Percentiles rank a stretch among this genome's conserved stretches.
These are phyloP conservation scores for Larix kaempferi DNA, from an alignment of 75 land plant genomes.

Conservation along the genomic window DNA sequence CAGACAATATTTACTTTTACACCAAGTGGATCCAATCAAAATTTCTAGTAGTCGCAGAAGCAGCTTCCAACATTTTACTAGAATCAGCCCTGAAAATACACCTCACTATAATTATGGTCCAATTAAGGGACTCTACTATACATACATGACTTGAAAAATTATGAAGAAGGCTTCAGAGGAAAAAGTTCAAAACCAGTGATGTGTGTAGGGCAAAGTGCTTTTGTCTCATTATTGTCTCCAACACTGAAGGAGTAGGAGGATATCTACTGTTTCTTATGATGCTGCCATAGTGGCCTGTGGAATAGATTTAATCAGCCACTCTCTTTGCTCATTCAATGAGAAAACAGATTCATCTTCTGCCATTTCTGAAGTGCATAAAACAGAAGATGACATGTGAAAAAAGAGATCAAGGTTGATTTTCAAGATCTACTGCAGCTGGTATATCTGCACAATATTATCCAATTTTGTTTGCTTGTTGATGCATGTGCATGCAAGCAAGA, in stretches of 20 bases:
- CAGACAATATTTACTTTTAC: neutral
- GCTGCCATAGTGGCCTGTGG: constrained; percentile 23
- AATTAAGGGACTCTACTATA: neutral
- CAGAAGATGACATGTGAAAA: constrained; percentile 3
- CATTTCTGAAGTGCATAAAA: neutral
- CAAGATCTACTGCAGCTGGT: neutral
- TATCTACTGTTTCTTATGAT: constrained; percentile 27
- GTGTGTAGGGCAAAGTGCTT: neutral
- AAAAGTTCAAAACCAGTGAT: neutral
- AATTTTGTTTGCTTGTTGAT: neutral
- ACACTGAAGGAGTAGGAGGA: constrained; percentile 25
- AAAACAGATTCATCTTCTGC: neutral
- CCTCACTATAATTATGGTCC: neutral
- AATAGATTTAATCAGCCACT: constrained; percentile 26
- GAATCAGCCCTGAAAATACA: neutral
- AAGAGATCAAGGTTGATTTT: neutral
- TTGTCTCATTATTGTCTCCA: constrained; percentile 15
- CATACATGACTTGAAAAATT: neutral
- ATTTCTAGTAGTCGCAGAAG: neutral
- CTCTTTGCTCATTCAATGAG: constrained; percentile 3
- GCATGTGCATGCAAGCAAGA: no score
- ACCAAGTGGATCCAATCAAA: neutral
- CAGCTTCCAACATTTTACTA: neutral
- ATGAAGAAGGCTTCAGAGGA: neutral
- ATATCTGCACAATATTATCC: neutral